phyloP scores from a whole-genome alignment of 768 basidiomycete genomes.

The Phaeotremella skinneri region DNA sequence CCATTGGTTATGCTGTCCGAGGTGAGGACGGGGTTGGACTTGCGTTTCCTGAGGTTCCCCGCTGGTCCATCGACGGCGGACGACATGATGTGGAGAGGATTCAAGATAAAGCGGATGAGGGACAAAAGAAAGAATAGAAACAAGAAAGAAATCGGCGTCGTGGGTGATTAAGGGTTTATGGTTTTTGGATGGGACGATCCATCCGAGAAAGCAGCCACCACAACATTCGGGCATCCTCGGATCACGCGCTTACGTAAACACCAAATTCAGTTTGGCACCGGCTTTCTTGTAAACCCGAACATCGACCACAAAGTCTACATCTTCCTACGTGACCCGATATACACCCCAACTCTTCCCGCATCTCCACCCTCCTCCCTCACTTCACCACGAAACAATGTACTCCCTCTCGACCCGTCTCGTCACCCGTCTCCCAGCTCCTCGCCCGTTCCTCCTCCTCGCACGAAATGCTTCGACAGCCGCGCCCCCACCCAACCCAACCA shows the following conservation, averaged over 20 bases:
- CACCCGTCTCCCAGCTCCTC: not conserved
- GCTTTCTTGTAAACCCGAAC: too few relatives aligned
- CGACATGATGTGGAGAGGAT: conserved; percentile 12
- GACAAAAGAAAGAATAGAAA: conserved; percentile 1
- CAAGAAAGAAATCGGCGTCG: not conserved
- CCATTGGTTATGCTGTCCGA: conserved; percentile 33
- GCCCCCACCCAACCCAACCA: not conserved
- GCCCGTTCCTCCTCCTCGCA: not conserved
- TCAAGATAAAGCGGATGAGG: not conserved
- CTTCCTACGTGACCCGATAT: too few relatives aligned
- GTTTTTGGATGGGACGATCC: too few relatives aligned
- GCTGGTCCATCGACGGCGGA: conserved; percentile 17
- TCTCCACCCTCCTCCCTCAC: too few relatives aligned
- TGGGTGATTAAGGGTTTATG: too few relatives aligned
- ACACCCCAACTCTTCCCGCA: too few relatives aligned
- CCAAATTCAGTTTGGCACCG: too few relatives aligned
- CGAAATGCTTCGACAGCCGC: not conserved
- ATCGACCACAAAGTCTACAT: too few relatives aligned
- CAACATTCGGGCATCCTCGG: too few relatives aligned
- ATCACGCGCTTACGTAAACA: too few relatives aligned
- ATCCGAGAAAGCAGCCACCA: too few relatives aligned
- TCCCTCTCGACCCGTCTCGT: not conserved
- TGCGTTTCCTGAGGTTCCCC: conserved; percentile 25
- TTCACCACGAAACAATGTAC: too few relatives aligned
- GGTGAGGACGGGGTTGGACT: conserved; percentile 13